Base-by-base conservation (phyloP, 2,329 filamentous ascomycete genomes). In the Alternaria consortialis region DNA sequence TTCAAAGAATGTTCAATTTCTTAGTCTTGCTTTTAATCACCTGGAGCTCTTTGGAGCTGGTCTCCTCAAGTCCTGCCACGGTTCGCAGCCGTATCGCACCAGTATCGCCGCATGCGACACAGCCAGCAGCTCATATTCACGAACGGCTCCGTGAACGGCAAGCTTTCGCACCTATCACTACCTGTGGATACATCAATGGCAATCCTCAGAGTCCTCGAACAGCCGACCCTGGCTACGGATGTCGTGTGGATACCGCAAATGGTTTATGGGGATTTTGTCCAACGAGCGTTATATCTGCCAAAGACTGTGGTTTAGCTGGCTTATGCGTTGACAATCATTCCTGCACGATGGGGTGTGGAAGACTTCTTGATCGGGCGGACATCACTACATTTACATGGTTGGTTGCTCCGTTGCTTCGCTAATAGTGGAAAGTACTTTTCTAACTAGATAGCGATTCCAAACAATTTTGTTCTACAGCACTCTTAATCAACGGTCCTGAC, bases 221-320 rank as follows among this genome's bases (percentile, higher is more conserved):
- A 48, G 56, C 56, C 36, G 27, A 34, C 8, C 29, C 44, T 32
- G 66, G 62, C 15, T 67, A 51, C 25, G 58, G n/a, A 40, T 68
- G 66, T 40, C 53, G 56, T 15, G 47, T 65, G 37, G 64, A 68
- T 39, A 63, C 64, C 31, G 53, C 58, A 42, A 62, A 60, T 43
- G 62, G 66, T 29, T 53, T 68, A 43, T 68, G 66, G 66, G 64
- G 62, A 11, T 68, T 67, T 31, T 68, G 66, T 54, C 58, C 58
- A 48, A 59, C 60, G 36, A 61, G 43, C 27, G 64, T 67, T 20
- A 46, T 50, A 36, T 56, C 57, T 36, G 62, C 58, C n/a, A 20
- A 27, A 34, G 60, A 66, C 34, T 69, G 58, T 47, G 56, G 60
- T 17, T 44, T 69, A 36, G 64, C 56, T 13, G 64, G 64, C 23